Evolutionary conservation across 192 early-diverging fungal genomes (phyloP), one percentile per base, ranked within the genome.

Genomic region (Coemansia guatemalensis): DNA sequence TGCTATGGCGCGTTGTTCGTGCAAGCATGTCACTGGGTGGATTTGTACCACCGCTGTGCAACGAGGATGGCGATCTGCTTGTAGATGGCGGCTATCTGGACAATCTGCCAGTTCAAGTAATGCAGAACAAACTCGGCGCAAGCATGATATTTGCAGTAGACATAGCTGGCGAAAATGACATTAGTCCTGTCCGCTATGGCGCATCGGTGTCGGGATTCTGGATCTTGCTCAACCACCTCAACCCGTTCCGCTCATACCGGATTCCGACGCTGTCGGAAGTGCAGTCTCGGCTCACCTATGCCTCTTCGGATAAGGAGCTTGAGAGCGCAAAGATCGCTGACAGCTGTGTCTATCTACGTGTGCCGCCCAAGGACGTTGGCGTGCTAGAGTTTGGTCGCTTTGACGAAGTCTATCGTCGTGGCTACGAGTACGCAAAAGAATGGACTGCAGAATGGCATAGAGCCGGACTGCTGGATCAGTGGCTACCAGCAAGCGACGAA

Each of bases 71-170:
- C 25, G 85, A 95, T 65, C 88, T 99, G 89, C 78, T 99, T n/a
- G 87, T 99, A 12, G 97, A 99, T 69, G 97, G 97, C 57, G 97
- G 97, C 5, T 99, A 99, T 73, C 85, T 98, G 79, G 94, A 98
- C 73, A 97, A 98, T 73, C 75, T 99, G 62, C 97, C 97, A 0
- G 97, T 95, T 3, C 88, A 88, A 59, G 82, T 93, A 2, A 88
- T 88, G 65, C 85, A 87, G 71, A 86, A 85, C 64, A 82, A 82
- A 39, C 74, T 93, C 49, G 95, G 95, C 0, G 96, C 96, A 1
- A 80, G 92, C 52, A 89, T 89, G 52, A 90, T 97, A 49, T 92
- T 99, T 87, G 96, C 96, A 0, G 86, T 99, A 1, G 95, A 97
- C 73, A 95, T 99, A 27, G 93, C 93, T 5, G 82, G 83, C 35